Evolutionary conservation across 257 asterid species (phyloP), one percentile per base, ranked within the genome.

Genomic region (Nemophila menziesii): DNA sequence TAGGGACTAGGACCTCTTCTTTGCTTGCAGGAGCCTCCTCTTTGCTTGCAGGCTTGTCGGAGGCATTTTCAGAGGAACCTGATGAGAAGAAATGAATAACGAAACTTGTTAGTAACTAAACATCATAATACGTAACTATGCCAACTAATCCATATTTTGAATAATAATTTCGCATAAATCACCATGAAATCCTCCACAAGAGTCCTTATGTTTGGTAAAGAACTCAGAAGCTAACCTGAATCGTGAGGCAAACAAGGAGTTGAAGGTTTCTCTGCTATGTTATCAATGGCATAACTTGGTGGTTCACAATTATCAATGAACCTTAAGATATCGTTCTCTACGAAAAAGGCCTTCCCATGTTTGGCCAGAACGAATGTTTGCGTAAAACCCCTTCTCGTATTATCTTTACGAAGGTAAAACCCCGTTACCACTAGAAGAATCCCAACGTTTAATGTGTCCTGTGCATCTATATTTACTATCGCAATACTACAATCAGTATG

Each of bases 331-430:
- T 86, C 93, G 16, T 86, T 86, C 66, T 60, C 44, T 12, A 86
- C 80, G 43, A 20, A 81, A 53, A 20, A 80, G 8, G 81, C 78
- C 0, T 7, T 73, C 17, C 58, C 71, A 27, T 78, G 80, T 55
- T 58, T 61, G 5, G 85, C 86, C 43, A 86, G 58, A 17, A 82
- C 67, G 52, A 82, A 86, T 1, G 80, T 72, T 20, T 86, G 97
- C 27, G 14, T 16, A 24, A 79, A 74, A 20, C 46, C 48, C 55
- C 15, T 70, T 46, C 44, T 63, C 23, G 43, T 47, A 4, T 54
- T 19, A 24, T 73, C 74, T 17, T 53, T 47, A 22, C 52, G 33
- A 2, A 43, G 51, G 21, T 65, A 56, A 39, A 46, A 51, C 38
- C 92, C 94, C 8, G 58, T 57, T 12, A 82, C 84, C 0, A 50